Evolutionary conservation across 257 asterid species (phyloP).

Genomic region (Parsonsia alboflavescens): DNA sequence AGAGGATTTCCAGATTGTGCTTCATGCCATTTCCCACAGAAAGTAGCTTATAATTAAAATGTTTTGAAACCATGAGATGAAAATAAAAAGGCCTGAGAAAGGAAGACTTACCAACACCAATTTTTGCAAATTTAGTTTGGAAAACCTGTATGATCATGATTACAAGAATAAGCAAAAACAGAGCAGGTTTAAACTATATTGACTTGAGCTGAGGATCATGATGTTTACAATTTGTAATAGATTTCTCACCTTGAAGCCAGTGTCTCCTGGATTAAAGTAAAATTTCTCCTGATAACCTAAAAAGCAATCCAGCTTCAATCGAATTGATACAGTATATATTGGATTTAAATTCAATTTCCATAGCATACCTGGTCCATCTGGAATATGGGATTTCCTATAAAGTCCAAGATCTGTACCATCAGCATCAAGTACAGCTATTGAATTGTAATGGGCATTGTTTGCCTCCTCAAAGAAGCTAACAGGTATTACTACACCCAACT

Average conservation of each 20-base stretch:
- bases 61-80: not conserved
- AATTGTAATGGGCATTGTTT: conserved; percentile 94
- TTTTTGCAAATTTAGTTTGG: conserved; percentile 81
- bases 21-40: not conserved
- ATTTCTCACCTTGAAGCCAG: conserved; percentile 81
- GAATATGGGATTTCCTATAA: conserved; percentile 94
- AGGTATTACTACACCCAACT: conserved; percentile 89
- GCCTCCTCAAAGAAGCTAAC: conserved; percentile 98
- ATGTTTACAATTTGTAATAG: not conserved
- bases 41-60: not conserved
- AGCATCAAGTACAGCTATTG: conserved; percentile 83
- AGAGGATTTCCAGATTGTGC: not conserved
- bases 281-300: conserved; percentile 97
- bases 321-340: not conserved
- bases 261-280: conserved; percentile 97
- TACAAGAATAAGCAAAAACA: conserved; percentile 16
- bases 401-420: conserved; percentile 96
- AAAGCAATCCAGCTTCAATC: conserved; percentile 10
- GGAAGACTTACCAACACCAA: conserved; percentile 79
- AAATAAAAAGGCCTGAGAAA: conserved; percentile 1
- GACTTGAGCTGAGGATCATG: conserved; percentile 18
- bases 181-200: conserved; percentile 8
- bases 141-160: conserved; percentile 54
- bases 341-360: not conserved
- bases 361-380: conserved; percentile 94